Base-by-base conservation (phyloP, 257 asterid species). In the Plectranthus barbatus region DNA sequence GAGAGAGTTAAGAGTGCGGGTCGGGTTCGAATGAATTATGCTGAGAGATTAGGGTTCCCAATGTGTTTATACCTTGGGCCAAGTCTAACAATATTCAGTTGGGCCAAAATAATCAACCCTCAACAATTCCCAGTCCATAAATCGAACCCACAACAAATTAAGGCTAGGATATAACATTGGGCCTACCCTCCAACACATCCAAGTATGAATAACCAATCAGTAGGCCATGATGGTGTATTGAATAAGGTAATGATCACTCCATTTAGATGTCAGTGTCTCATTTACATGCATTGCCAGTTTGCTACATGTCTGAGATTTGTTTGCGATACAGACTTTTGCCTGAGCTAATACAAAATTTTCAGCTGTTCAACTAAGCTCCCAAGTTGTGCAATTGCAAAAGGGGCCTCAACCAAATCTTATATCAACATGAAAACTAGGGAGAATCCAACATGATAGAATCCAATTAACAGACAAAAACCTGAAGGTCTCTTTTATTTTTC, bases 381-480 rank as follows among this genome's bases (percentile, higher is more conserved):
- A 81, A 67, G 52, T 78, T 26, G 21, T 67, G 42, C 84, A 75
- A 56, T 62, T 77, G 74, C 86, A 74, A 44, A 80, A 74, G 64
- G 82, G 75, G 14, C 58, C 71, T 12, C 86, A 60, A 52, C 66
- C 52, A 5, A 80, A 71, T 70, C 67, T 63, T 19, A 79, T 64
- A 70, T 71, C 88, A 77, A 65, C 81, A 71, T 68, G 95, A 89
- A 73, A 86, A 80, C 62, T 92, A 96, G 97, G 95, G 84, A 13
- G 97, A 89, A 67, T 84, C 95, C n/a, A 92, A 84, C 84, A 77
- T 82, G 91, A 91, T 86, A 40, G 89, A 84, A 63, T 80, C 91
- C 62, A 77, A 89, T 76, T 85, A 93, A 29, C 94, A 53, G 17
- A 92, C 66, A 83, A 56, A 67, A 82, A 64, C 64, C 92, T 69